A percentile compares a stretch with the other conserved stretches of the same genome.
Conservation (phyloP, 192 early-diverging fungal genomes). For the Geranomyces variabilis region DNA sequence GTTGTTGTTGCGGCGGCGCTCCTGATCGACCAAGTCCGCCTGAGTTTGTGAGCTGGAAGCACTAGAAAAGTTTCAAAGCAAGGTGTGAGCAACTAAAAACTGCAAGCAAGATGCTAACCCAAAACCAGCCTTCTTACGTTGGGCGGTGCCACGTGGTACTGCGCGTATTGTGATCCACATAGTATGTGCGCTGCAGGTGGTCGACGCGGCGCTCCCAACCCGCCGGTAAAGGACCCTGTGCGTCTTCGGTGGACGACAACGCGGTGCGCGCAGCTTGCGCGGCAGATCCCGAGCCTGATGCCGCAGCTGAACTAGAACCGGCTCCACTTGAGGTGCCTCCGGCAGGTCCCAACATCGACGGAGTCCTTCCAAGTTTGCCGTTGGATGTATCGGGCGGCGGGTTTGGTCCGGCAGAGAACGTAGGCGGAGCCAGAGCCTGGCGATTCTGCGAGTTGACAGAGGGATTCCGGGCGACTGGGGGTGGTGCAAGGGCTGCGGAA, state of each 20-base stretch:
- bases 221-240: slow-evolving; percentile 46
- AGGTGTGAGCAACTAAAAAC: neutral
- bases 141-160: slow-evolving; percentile 90
- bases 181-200: slow-evolving; percentile 92
- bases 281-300: slow-evolving; percentile 29
- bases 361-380: neutral
- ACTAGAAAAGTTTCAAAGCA: slow-evolving; percentile 1
- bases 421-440: neutral
- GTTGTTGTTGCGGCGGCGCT: slow-evolving; percentile 80
- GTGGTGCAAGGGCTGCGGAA: slow-evolving; percentile 17
- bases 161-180: slow-evolving; percentile 97
- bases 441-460: slow-evolving; percentile 24
- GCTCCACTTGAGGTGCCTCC: slow-evolving; percentile 34
- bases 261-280: neutral
- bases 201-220: slow-evolving; percentile 97
- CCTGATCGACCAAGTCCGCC: slow-evolving; percentile 64
- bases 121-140: slow-evolving; percentile 30
- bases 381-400: neutral
- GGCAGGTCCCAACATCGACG: slow-evolving; percentile 27
- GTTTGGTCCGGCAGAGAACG: slow-evolving; percentile 12
- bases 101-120: neutral
- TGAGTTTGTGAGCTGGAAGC: slow-evolving; percentile 7
- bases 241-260: slow-evolving; percentile 61
- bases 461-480: neutral
- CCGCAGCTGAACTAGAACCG: slow-evolving; percentile 41